A percentile compares a stretch with the other conserved stretches of the same genome.
phyloP scores from a whole-genome alignment of 176 grass and related monocot species.

The Zea mays region Zm-B73-REFERENCE-NAM-5.0 NC_050102.1:47440501-47441000 shows the following conservation, averaged over 20 bases:
- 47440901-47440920: background rate
- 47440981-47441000: background rate
- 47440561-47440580: conserved; percentile 57
- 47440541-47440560: conserved; percentile 47
- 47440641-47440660: conserved; percentile 75
- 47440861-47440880: background rate
- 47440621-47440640: conserved; percentile 67
- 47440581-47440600: conserved; percentile 52
- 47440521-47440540: conserved; percentile 41
- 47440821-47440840: conserved; percentile 63
- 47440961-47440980: background rate
- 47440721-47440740: background rate
- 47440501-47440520: conserved; percentile 52
- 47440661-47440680: background rate
- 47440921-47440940: background rate
- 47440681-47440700: background rate
- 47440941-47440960: background rate
- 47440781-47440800: conserved; percentile 72
- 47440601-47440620: conserved; percentile 68
- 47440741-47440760: conserved; percentile 68
- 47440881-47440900: background rate
- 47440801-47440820: conserved; percentile 79
- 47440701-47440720: conserved; percentile 12
- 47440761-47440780: conserved; percentile 74
- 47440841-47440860: background rate